phyloP scores from a whole-genome alignment of 116 monocot species.

The Zostera marina region DNA sequence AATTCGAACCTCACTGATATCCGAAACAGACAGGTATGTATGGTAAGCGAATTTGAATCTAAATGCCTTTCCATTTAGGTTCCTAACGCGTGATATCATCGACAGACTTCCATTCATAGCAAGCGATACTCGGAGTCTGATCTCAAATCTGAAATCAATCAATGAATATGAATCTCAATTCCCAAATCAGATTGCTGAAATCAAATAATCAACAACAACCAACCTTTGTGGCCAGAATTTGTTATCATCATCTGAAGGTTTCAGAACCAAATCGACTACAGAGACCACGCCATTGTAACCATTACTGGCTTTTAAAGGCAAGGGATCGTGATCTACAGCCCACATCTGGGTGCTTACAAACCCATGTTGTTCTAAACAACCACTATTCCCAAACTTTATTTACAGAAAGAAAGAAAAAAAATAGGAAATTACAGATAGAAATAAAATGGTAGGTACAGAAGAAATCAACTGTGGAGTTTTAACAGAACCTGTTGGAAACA shows the following conservation, averaged over 20 bases:
- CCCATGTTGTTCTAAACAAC: constrained; percentile 76
- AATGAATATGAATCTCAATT: neutral
- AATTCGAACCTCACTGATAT: constrained; percentile 92
- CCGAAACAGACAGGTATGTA: constrained; percentile 80
- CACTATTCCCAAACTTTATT: constrained; percentile 61
- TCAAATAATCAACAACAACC: neutral
- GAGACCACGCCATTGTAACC: constrained; percentile 30
- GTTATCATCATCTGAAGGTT: constrained; percentile 72
- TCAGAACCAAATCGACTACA: constrained; percentile 68
- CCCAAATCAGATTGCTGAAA: too few relatives aligned
- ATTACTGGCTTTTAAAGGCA: constrained; percentile 6
- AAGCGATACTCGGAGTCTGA: constrained; percentile 60
- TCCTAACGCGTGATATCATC: constrained; percentile 61
- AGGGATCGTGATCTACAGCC: constrained; percentile 42
- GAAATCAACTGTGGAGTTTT: too few relatives aligned
- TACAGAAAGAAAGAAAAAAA: neutral
- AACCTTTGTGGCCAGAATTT: constrained; percentile 89
- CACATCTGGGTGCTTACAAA: constrained; percentile 86
- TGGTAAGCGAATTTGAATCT: constrained; percentile 80
- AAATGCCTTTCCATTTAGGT: constrained; percentile 68
- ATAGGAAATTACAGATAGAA: neutral
- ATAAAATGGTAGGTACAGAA: too few relatives aligned
- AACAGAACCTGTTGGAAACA: constrained; percentile 83
- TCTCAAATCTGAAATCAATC: constrained; percentile 58
- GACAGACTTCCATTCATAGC: constrained; percentile 48